Evolutionary conservation across 2,329 filamentous ascomycete species (phyloP).

Genomic region (Cladosporium colombiae): DNA sequence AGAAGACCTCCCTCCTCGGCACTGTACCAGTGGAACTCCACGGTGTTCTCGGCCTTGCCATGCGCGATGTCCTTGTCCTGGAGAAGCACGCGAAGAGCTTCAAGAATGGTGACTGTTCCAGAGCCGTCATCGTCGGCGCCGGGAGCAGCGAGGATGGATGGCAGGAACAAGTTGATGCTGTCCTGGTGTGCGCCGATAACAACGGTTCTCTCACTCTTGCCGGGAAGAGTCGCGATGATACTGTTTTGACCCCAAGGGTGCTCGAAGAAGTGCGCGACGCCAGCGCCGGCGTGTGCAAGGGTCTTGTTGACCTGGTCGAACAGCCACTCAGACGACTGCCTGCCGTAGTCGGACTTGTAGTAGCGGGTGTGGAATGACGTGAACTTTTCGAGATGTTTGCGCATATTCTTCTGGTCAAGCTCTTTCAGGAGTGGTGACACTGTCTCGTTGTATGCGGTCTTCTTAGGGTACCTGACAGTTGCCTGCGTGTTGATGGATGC

Average conservation of each 20-base stretch:
- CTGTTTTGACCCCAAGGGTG: constrained; percentile 89
- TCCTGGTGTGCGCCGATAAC: constrained; percentile 85
- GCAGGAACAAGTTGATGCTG: constrained; percentile 89
- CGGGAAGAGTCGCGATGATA: constrained; percentile 89
- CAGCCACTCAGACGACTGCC: constrained; percentile 86
- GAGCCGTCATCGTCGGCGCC: constrained; percentile 91
- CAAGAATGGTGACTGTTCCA: constrained; percentile 76
- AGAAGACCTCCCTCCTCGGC: constrained; percentile 86
- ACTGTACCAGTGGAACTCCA: constrained; percentile 97
- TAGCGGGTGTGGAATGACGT: constrained; percentile 80
- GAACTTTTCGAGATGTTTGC: constrained; percentile 73
- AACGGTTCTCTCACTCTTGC: constrained; percentile 78
- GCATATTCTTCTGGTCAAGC: constrained; percentile 75
- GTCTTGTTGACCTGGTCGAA: constrained; percentile 71
- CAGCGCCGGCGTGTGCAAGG: constrained; percentile 71
- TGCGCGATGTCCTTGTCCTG: constrained; percentile 63
- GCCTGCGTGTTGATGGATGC: constrained; percentile 9
- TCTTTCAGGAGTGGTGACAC: constrained; percentile 67
- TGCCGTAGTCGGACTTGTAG: constrained; percentile 76
- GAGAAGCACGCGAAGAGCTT: constrained; percentile 81
- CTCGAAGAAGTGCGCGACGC: constrained; percentile 70
- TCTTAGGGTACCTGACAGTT: constrained; percentile 63
- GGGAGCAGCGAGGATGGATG: constrained; percentile 78
- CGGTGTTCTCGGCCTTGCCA: constrained; percentile 76
- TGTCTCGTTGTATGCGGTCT: constrained; percentile 64